Base-by-base conservation (phyloP, 2,329 filamentous ascomycete species). In the Penicillium sp. region DNA sequence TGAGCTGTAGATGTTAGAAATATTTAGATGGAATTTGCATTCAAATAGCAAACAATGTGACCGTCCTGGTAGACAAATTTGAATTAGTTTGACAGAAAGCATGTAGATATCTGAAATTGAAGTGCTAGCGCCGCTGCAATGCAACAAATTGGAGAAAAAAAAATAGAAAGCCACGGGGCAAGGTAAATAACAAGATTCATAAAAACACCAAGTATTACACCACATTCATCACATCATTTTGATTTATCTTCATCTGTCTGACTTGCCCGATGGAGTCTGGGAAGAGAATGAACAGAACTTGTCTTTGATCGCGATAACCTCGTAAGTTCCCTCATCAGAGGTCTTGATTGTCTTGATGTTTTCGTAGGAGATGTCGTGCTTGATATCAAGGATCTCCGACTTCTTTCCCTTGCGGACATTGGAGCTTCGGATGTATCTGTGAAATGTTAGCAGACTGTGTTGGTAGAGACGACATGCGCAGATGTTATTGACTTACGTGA, bases 261-360 rank as follows among this genome's bases (percentile, higher is more conserved):
- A 67, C 62, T 79, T 82, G 50, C 79, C 79, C 54, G 81, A 75
- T 39, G 81, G 76, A 62, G 85, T 83, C 69, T 87, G 83, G 59
- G 87, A 93, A 45, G 90, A 90, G 75, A 96, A 96, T 27, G 91
- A 87, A 73, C 94, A 99, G 78, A 85, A 95, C 69, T 86, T 86
- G 76, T 99, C 94, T 80, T 95, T 95, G 76, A 99, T 96, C 11
- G 91, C 88, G 31, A 97, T 90, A 19, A 99, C 93, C 78, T 99
- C 94, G 71, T 99, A 99, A 64, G 92, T 96, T 49, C 94, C 94
- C 80, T 97, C 94, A 71, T 96, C 90, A 65, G 88, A 92, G 27
- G 92, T 92, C 67, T 87, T 87, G 66, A 97, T 84, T 27, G 86
- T 85, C 82, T 96, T 92, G 68, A 79, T 87, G 72, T 91, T 84